Percentiles rank a stretch among this genome's conserved stretches.
phyloP scores from a whole-genome alignment of 306 rosid genomes.

The Pueraria montana region DNA sequence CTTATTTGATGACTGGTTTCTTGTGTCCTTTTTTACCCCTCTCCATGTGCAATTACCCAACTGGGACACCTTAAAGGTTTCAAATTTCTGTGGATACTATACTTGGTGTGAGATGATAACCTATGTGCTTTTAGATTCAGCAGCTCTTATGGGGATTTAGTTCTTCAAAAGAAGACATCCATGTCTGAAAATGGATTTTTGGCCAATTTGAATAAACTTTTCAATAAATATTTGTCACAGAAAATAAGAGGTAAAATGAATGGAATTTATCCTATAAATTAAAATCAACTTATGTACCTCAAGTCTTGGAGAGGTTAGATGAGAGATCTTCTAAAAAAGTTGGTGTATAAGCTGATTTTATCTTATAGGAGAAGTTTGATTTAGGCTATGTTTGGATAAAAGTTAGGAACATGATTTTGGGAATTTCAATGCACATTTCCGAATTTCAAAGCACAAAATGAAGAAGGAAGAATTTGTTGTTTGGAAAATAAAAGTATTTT shows the following conservation, averaged over 20 bases:
- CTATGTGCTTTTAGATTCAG: not conserved
- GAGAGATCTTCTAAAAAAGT: not conserved
- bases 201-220: not conserved
- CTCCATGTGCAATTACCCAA: not conserved
- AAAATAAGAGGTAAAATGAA: not conserved
- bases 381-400: too few species aligned
- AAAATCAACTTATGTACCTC: not conserved
- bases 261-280: not conserved
- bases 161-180: not conserved
- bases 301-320: not conserved
- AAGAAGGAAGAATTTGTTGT: too few species aligned
- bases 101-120: not conserved
- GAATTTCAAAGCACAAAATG: too few species aligned
- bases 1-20: not conserved
- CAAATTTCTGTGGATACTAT: not conserved
- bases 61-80: not conserved
- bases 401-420: too few species aligned
- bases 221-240: not conserved
- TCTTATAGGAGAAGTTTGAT: not conserved
- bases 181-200: conserved; percentile 5
- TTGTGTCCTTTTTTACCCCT: not conserved
- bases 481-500: too few species aligned
- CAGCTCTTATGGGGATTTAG: not conserved
- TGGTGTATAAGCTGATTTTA: not conserved
- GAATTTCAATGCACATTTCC: too few species aligned